Evolutionary conservation across 2,329 filamentous ascomycete genomes (phyloP).

Genomic region (Capronia coronata): DNA sequence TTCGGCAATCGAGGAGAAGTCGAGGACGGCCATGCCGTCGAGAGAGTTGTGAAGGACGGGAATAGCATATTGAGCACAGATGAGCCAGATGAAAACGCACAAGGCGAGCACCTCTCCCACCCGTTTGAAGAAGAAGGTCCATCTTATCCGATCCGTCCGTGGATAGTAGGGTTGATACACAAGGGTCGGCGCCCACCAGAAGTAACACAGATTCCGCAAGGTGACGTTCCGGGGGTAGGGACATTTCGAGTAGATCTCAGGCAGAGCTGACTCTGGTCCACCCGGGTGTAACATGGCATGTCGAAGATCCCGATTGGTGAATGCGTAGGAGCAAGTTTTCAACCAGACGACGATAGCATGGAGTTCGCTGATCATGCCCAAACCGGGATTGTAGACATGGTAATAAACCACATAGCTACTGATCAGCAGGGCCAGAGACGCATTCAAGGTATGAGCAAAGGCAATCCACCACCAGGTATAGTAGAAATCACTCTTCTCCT

Average conservation of each 20-base stretch:
- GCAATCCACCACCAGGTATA: slow-evolving; percentile 75
- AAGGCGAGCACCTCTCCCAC: slow-evolving; percentile 69
- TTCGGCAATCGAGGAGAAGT: slow-evolving; percentile 76
- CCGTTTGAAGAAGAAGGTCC: slow-evolving; percentile 81
- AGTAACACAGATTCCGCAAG: slow-evolving; percentile 79
- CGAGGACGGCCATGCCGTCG: slow-evolving; percentile 73
- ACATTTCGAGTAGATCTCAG: slow-evolving; percentile 72
- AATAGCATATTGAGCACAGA: slow-evolving; percentile 86
- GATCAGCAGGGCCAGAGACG: slow-evolving; percentile 70
- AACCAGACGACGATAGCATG: slow-evolving; percentile 95
- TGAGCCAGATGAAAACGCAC: slow-evolving; percentile 88
- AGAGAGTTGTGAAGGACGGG: slow-evolving; percentile 85
- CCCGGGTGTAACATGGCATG: slow-evolving; percentile 80
- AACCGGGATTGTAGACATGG: slow-evolving; percentile 83
- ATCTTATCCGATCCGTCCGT: slow-evolving; percentile 71
- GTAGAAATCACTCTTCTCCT: slow-evolving; percentile 58
- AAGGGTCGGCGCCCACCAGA: slow-evolving; percentile 95
- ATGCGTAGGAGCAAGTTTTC: slow-evolving; percentile 91
- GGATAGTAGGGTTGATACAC: slow-evolving; percentile 97
- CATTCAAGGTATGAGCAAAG: slow-evolving; percentile 74
- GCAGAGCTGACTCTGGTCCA: slow-evolving; percentile 60
- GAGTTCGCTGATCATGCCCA: slow-evolving; percentile 82
- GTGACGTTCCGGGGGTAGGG: slow-evolving; percentile 91
- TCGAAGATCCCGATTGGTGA: slow-evolving; percentile 91
- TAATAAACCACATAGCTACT: slow-evolving; percentile 85